Evolutionary conservation across 2,329 filamentous ascomycete species (phyloP).

Genomic region (Epichloe sp.): DNA sequence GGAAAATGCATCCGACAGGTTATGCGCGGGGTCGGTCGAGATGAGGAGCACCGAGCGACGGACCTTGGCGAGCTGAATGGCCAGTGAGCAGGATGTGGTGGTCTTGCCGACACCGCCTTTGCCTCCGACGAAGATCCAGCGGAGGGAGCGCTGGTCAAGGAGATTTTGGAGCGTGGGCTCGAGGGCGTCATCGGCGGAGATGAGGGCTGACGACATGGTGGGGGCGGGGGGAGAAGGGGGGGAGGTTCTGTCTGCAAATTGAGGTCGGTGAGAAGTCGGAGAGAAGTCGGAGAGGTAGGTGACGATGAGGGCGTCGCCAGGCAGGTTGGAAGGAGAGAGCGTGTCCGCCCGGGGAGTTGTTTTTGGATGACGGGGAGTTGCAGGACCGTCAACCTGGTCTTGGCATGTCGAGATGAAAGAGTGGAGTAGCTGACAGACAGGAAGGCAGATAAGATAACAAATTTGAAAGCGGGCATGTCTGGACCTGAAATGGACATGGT

Average conservation of each 20-base stretch:
- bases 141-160: constrained; percentile 84
- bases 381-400: too few species aligned
- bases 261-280: background rate
- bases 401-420: too few species aligned
- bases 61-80: constrained; percentile 90
- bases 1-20: constrained; percentile 92
- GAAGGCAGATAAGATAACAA: too few species aligned
- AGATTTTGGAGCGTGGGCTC: constrained; percentile 90
- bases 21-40: constrained; percentile 96
- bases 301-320: background rate
- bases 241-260: background rate
- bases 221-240: background rate
- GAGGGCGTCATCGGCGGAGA: constrained; percentile 54
- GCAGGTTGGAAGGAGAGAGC: background rate
- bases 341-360: background rate
- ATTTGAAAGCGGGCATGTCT: too few species aligned
- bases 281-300: background rate
- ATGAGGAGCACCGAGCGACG: constrained; percentile 95
- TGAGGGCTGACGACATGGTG: constrained; percentile 28
- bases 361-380: too few species aligned
- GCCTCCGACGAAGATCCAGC: constrained; percentile 98
- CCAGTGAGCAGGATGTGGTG: constrained; percentile 96
- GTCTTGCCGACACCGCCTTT: constrained; percentile 99
- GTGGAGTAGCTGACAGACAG: too few species aligned
- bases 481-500: too few species aligned